Evolutionary conservation across 2,329 filamentous ascomycete species (phyloP).

Genomic region (Drechslerella dactyloides): DNA sequence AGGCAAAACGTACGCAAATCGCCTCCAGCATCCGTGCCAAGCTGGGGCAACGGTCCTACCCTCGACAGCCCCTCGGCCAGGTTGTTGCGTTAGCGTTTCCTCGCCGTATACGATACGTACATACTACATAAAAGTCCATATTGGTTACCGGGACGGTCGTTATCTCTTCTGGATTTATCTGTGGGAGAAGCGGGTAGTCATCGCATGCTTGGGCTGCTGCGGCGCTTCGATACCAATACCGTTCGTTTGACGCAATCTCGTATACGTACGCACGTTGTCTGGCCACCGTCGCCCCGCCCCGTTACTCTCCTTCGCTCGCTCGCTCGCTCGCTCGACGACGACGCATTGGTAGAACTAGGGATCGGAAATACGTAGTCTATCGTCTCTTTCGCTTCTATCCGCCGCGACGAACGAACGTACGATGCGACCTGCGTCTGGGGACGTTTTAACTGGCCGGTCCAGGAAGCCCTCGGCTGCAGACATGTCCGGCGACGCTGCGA

Average conservation of each 20-base stretch:
- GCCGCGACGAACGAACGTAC: conserved; percentile 10
- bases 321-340: neutral
- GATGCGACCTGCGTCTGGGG: conserved; percentile 49
- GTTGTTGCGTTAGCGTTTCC: neutral
- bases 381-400: neutral
- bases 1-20: conserved; percentile 23
- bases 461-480: conserved; percentile 54
- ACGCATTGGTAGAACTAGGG: neutral
- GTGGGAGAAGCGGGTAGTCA: too few species aligned
- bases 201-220: too few species aligned
- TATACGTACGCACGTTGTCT: too few species aligned
- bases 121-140: too few species aligned
- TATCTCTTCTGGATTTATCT: too few species aligned
- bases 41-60: conserved; percentile 5
- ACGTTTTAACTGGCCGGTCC: conserved; percentile 52
- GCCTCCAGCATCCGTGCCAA: conserved; percentile 34
- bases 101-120: conserved; percentile 5
- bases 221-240: too few species aligned
- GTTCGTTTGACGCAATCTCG: neutral
- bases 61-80: conserved; percentile 8
- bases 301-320: neutral
- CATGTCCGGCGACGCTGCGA: conserved; percentile 44
- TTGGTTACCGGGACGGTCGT: too few species aligned
- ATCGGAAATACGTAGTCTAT: conserved; percentile 3
- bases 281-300: neutral